Evolutionary conservation across 2,329 filamentous ascomycete genomes (phyloP).

Genomic region (Exophiala lecanii-corni): DNA sequence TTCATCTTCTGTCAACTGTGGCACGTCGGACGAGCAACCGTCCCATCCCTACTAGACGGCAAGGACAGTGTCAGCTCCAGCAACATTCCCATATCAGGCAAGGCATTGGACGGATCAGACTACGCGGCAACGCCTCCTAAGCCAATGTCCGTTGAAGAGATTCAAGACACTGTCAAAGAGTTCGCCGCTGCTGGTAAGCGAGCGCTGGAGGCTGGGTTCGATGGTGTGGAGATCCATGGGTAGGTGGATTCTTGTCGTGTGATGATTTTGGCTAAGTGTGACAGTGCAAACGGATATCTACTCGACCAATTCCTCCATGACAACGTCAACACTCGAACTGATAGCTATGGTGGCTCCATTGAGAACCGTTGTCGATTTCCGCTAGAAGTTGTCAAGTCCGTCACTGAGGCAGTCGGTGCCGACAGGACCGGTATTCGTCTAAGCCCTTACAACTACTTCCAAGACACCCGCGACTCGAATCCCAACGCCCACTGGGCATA

Average conservation of each 20-base stretch:
- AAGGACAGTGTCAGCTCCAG: slow-evolving; percentile 26
- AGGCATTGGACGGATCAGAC: slow-evolving; percentile 35
- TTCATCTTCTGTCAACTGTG: slow-evolving; percentile 41
- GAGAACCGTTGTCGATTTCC: slow-evolving; percentile 53
- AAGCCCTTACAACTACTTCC: slow-evolving; percentile 47
- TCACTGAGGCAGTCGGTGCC: slow-evolving; percentile 43
- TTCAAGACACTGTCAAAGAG: slow-evolving; percentile 35
- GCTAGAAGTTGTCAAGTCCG: slow-evolving; percentile 49
- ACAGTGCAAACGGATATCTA: slow-evolving; percentile 48
- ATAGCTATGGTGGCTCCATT: slow-evolving; percentile 48
- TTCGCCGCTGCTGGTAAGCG: slow-evolving; percentile 41
- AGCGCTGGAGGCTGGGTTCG: slow-evolving; percentile 54
- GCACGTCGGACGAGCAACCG: slow-evolving; percentile 36
- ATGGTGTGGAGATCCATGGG: slow-evolving; percentile 45
- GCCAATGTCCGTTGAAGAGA: slow-evolving; percentile 37
- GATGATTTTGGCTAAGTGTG: background rate
- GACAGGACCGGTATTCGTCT: slow-evolving; percentile 45
- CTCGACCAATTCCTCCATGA: slow-evolving; percentile 51
- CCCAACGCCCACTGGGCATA: slow-evolving; percentile 44
- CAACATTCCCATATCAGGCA: slow-evolving; percentile 36
- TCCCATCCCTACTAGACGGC: slow-evolving; percentile 37
- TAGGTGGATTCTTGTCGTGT: slow-evolving; percentile 22
- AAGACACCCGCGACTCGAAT: slow-evolving; percentile 47
- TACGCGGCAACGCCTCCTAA: slow-evolving; percentile 31
- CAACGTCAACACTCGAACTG: slow-evolving; percentile 47